Evolutionary conservation across 345 rosid species (phyloP).

Genomic region (Trapa bicornis): DNA sequence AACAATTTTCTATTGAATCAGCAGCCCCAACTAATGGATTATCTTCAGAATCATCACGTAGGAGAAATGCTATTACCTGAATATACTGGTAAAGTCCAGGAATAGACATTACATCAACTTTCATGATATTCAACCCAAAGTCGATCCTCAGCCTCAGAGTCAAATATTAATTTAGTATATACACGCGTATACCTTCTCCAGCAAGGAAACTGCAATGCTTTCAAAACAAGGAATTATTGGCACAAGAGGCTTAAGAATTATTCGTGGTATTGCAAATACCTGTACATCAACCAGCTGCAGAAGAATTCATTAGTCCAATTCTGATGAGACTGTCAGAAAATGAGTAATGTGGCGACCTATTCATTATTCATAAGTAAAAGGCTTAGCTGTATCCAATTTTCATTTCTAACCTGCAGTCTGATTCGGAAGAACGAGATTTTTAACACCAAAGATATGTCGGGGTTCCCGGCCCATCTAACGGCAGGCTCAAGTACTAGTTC

Average conservation of each 20-base stretch:
- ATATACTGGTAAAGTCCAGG: conserved; percentile 32
- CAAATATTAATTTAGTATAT: not conserved
- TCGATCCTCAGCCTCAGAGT: conserved; percentile 9
- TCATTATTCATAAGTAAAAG: not conserved
- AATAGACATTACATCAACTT: conserved; percentile 40
- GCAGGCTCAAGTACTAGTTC: conserved; percentile 32
- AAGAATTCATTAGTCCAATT: conserved; percentile 1
- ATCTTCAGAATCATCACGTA: not conserved
- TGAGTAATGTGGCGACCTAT: not conserved
- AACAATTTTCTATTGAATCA: no score
- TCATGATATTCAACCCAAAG: conserved; percentile 35
- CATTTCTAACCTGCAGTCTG: conserved; percentile 28
- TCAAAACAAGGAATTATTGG: conserved; percentile 43
- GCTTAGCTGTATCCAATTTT: not conserved
- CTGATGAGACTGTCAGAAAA: not conserved
- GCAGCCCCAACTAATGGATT: not conserved
- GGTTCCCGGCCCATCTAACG: conserved; percentile 43
- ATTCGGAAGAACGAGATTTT: conserved; percentile 19
- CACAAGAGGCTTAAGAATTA: conserved; percentile 35
- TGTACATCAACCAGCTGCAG: conserved; percentile 34
- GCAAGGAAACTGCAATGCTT: conserved; percentile 18
- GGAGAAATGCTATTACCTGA: conserved; percentile 21
- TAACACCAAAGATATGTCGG: conserved; percentile 28
- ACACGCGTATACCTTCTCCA: conserved; percentile 27
- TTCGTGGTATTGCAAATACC: conserved; percentile 20